These are phyloP conservation scores for Goffeauzyma gilvescens DNA, from an alignment of 768 basidiomycete species.

Conservation along the genomic window DNA sequence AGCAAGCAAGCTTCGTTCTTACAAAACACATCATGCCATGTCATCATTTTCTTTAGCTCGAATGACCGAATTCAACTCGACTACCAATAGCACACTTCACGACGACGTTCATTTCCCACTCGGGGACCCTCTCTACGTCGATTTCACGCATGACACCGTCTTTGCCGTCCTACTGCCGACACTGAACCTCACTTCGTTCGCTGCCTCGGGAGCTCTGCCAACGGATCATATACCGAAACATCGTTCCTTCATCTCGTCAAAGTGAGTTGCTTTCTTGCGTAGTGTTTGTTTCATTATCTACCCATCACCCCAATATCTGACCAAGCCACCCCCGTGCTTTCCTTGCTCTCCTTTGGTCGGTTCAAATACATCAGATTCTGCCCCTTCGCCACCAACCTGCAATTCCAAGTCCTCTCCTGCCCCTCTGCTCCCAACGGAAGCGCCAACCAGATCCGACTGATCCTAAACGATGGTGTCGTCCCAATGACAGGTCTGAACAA, in stretches of 20 bases:
- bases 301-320: no score
- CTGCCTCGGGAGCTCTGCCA: conserved; percentile 25
- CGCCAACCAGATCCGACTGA: conserved; percentile 50
- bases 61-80: conserved; percentile 41
- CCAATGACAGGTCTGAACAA: conserved; percentile 60
- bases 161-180: conserved; percentile 28
- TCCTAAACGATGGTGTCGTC: conserved; percentile 71
- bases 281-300: no score
- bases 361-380: conserved; percentile 42
- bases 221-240: conserved; percentile 29
- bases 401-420: conserved; percentile 46
- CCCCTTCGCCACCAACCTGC: conserved; percentile 68
- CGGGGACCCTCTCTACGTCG: conserved; percentile 30
- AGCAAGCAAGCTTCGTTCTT: not conserved
- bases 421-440: conserved; percentile 14
- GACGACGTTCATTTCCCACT: conserved; percentile 36
- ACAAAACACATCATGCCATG: conserved; percentile 3
- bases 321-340: not conserved
- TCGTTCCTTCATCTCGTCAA: conserved; percentile 48
- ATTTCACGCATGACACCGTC: conserved; percentile 33
- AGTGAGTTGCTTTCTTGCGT: conserved; percentile 26
- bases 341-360: no score
- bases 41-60: conserved; percentile 25
- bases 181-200: conserved; percentile 32
- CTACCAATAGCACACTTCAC: conserved; percentile 66